Percentiles rank a stretch among this genome's conserved stretches.
Conservation (phyloP, 202 grass and related monocot genomes). For the Bolboschoenoplectus hybrid region DNA sequence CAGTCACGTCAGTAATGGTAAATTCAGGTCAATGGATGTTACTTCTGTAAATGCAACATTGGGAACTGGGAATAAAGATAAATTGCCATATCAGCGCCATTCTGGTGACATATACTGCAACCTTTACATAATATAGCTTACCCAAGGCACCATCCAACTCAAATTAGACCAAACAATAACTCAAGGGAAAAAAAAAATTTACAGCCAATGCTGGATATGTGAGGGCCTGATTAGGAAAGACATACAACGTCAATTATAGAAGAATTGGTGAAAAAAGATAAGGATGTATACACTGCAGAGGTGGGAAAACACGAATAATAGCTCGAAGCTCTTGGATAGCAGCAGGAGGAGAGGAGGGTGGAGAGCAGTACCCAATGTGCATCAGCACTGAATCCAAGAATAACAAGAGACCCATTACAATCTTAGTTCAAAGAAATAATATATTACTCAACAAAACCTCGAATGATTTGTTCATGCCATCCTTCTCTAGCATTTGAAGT, state of each 20-base stretch:
- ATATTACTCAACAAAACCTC: not conserved
- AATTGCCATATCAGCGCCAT: not conserved
- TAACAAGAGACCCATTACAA: not conserved
- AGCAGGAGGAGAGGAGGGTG: conserved; percentile 78
- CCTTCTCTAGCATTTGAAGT: conserved; percentile 3
- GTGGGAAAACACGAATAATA: conserved; percentile 76
- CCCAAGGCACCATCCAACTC: not conserved
- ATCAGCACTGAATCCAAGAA: conserved; percentile 71
- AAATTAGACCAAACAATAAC: conserved; percentile 10
- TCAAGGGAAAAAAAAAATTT: not conserved
- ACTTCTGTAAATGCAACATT: not conserved
- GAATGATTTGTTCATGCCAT: not conserved
- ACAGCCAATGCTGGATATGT: not conserved
- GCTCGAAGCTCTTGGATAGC: conserved; percentile 81
- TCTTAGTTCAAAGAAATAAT: not conserved
- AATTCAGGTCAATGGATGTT: not conserved
- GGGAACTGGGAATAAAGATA: not conserved
- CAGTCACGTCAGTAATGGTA: not conserved
- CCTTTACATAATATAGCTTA: not conserved
- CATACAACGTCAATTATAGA: not conserved
- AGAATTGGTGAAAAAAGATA: not conserved
- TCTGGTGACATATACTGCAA: not conserved
- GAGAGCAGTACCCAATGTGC: conserved; percentile 94
- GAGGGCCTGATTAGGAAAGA: not conserved
- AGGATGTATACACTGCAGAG: conserved; percentile 64